Base-by-base conservation (phyloP, 192 early-diverging fungal genomes). In the Coemansia sp. region DNA sequence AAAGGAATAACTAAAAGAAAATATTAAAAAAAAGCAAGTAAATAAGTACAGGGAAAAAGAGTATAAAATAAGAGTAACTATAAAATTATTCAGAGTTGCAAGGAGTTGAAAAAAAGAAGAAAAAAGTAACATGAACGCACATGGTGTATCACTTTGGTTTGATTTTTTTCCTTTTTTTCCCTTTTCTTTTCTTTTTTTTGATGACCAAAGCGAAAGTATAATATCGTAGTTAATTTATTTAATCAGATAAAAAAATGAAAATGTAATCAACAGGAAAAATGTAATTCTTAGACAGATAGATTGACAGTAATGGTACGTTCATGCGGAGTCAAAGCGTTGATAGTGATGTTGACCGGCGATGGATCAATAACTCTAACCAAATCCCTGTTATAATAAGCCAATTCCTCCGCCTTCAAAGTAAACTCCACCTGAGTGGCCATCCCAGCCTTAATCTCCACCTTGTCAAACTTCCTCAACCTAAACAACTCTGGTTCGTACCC, bases 401-500 rank as follows among this genome's bases (percentile, higher is more conserved):
- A 65, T 34, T 81, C 79, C 64, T 81, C 79, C 1, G 79, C 74
- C 17, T 67, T 73, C 20, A 76, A 37, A 3, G 73, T 76, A 28
- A 81, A 81, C 35, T 67, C 34, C 4, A 81, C 65, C 18, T 67
- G 53, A 0, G 57, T 36, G 0, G 74, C 65, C 3, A 59, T 61
- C 22, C 68, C 68, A 14, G 64, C 32, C 52, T 51, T 64, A 14
- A 82, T 33, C 37, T 61, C 48, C 20, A 69, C 61, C 60, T 82
- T 90, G 38, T 86, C 69, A 38, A 90, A 89, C 2, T 72, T 70
- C 51, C 86, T 78, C 51, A 90, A 67, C 7, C 86, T 67, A 53
- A 73, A 85, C 28, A 86, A 74, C 66, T 86, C 85, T 8, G 87
- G 89, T 66, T 87, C 83, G 20, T 86, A 71, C 0, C 85, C 84